Percentiles rank a stretch among this genome's conserved stretches.
These are phyloP conservation scores for Daldinia eschscholtzii DNA, from an alignment of 2,329 filamentous ascomycete genomes.

Conservation along the genomic window DNA sequence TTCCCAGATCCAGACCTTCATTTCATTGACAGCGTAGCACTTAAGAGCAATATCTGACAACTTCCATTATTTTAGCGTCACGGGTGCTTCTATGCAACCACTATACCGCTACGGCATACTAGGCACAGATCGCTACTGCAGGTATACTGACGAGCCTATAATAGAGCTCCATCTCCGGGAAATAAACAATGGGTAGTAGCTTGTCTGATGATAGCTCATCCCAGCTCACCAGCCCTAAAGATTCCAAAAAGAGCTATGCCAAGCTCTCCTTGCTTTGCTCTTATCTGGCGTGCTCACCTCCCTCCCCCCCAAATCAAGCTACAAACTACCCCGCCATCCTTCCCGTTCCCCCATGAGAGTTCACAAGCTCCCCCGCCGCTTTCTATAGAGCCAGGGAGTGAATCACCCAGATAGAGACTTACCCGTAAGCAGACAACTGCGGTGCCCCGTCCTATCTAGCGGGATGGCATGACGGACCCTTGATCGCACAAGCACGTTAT, in stretches of 20 bases:
- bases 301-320: not conserved
- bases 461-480: slow-evolving; percentile 29
- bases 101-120: slow-evolving; percentile 11
- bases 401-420: slow-evolving; percentile 12
- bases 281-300: slow-evolving; percentile 41
- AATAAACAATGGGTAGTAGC: slow-evolving; percentile 37
- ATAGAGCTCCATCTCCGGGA: slow-evolving; percentile 28
- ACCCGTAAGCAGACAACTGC: slow-evolving; percentile 13
- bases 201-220: slow-evolving; percentile 36
- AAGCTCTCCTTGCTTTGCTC: slow-evolving; percentile 32
- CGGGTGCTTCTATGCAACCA: slow-evolving; percentile 26
- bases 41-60: slow-evolving; percentile 12
- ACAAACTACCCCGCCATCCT: slow-evolving; percentile 33
- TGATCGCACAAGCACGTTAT: slow-evolving; percentile 40
- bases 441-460: slow-evolving; percentile 22
- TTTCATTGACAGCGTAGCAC: slow-evolving; percentile 2
- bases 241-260: slow-evolving; percentile 32
- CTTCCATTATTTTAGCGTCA: slow-evolving; percentile 2
- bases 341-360: slow-evolving; percentile 16
- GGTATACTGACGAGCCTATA: slow-evolving; percentile 27
- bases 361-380: slow-evolving; percentile 36
- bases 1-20: slow-evolving; percentile 2
- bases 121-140: slow-evolving; percentile 30
- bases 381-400: slow-evolving; percentile 11
- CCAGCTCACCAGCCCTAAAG: slow-evolving; percentile 30